Percentiles rank a stretch among this genome's conserved stretches.
Evolutionary conservation across 257 asterid genomes (phyloP).

Genomic region (Haberlea rhodopensis): DNA sequence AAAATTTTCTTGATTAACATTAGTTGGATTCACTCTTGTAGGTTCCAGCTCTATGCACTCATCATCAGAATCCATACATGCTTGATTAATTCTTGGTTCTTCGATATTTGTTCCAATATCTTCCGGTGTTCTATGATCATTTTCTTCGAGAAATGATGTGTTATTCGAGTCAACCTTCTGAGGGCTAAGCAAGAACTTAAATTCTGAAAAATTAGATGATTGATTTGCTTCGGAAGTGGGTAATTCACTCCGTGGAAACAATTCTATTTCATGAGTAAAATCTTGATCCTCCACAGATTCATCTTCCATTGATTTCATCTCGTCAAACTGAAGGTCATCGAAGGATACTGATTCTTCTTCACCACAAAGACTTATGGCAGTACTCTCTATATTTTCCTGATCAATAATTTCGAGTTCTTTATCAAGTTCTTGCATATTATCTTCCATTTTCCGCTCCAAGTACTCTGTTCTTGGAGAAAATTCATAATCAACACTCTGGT

Average conservation of each 20-base stretch:
- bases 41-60: conserved; percentile 58
- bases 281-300: conserved; percentile 35
- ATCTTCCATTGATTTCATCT: conserved; percentile 22
- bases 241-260: conserved; percentile 24
- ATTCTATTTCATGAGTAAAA: conserved; percentile 44
- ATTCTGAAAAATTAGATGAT: conserved; percentile 10
- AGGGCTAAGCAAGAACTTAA: background rate
- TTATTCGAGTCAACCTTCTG: background rate
- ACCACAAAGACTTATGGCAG: conserved; percentile 12
- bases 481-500: conserved; percentile 26
- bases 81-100: background rate
- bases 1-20: conserved; percentile 9
- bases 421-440: background rate
- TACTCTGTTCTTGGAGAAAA: background rate
- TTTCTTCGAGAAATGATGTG: conserved; percentile 23
- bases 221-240: background rate
- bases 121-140: conserved; percentile 20
- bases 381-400: conserved; percentile 12
- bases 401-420: background rate
- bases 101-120: background rate
- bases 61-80: conserved; percentile 33
- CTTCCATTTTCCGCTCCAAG: background rate
- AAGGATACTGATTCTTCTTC: conserved; percentile 21
- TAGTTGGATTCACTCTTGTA: background rate
- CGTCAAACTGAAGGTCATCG: conserved; percentile 22